Percentiles rank a stretch among this genome's conserved stretches.
Evolutionary conservation across 345 rosid genomes (phyloP).

Genomic region (Conringia planisiliqua): DNA sequence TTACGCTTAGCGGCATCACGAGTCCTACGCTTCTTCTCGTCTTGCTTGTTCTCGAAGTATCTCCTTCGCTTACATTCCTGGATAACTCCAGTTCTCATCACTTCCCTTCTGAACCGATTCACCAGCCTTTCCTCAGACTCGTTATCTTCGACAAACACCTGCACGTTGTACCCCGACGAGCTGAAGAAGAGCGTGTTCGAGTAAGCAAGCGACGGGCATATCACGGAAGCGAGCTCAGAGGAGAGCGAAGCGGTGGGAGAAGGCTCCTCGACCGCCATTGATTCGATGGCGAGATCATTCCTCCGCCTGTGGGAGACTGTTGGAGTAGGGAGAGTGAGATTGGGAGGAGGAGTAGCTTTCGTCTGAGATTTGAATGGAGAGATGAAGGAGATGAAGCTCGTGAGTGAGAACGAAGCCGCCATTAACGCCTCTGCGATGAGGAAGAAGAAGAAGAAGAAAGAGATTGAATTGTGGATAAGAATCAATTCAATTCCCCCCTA

Average conservation of each 20-base stretch:
- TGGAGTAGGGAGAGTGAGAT: constrained; percentile 27
- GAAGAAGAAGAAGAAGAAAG: constrained; percentile 5
- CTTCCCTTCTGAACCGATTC: constrained; percentile 70
- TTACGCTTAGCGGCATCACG: constrained; percentile 89
- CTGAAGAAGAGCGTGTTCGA: constrained; percentile 66
- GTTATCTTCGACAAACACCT: constrained; percentile 64
- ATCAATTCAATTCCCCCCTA: constrained; percentile 16
- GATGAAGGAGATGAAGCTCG: constrained; percentile 64
- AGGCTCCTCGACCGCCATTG: constrained; percentile 34
- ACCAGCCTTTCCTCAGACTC: constrained; percentile 75
- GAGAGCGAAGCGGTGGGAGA: constrained; percentile 27
- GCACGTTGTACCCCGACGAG: constrained; percentile 68
- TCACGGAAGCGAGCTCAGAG: constrained; percentile 52
- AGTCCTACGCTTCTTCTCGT: constrained; percentile 67
- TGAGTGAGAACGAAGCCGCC: constrained; percentile 62
- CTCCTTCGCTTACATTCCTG: constrained; percentile 71
- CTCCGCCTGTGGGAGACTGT: constrained; percentile 28
- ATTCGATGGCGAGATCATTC: constrained; percentile 23
- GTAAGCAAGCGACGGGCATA: constrained; percentile 69
- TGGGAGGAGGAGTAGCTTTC: constrained; percentile 29
- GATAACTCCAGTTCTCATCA: constrained; percentile 71
- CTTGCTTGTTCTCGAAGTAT: constrained; percentile 66
- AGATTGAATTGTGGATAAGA: constrained; percentile 38
- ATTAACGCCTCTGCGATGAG: constrained; percentile 32
- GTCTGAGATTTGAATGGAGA: constrained; percentile 49